Conservation (phyloP, 257 asterid species). For the Ilex aquifolium region DNA sequence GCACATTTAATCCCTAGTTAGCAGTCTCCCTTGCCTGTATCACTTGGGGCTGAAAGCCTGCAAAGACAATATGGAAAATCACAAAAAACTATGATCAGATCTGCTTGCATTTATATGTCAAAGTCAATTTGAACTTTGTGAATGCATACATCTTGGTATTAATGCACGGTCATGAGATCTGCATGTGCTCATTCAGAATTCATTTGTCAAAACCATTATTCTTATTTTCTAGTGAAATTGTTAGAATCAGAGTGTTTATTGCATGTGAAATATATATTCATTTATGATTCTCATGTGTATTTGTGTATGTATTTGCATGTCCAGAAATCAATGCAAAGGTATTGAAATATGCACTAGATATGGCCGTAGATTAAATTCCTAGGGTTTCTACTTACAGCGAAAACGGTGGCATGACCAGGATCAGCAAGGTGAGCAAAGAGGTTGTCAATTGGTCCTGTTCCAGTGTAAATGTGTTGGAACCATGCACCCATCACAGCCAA, state of each 20-base stretch:
- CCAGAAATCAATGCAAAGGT: background rate
- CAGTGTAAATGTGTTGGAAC: conserved; percentile 98
- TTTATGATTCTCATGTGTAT: background rate
- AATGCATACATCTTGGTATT: background rate
- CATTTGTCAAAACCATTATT: no score
- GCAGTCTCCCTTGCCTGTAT: conserved; percentile 23
- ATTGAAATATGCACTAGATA: background rate
- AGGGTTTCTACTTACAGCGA: conserved; percentile 62
- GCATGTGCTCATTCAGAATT: background rate
- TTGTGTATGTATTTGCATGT: background rate
- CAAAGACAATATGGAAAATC: conserved; percentile 8
- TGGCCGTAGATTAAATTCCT: background rate
- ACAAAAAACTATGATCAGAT: background rate
- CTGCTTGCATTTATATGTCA: background rate
- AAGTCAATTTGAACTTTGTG: background rate
- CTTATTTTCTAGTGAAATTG: background rate
- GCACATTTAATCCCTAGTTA: conserved; percentile 6
- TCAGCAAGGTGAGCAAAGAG: conserved; percentile 97
- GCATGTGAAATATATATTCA: background rate
- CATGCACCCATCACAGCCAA: conserved; percentile 97
- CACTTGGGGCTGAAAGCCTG: conserved; percentile 87
- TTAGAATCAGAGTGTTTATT: background rate
- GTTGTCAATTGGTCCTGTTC: conserved; percentile 93
- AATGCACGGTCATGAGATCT: background rate
- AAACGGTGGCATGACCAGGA: conserved; percentile 91